Evolutionary conservation across 2,329 filamentous ascomycete species (phyloP), one percentile per base, ranked within the genome.

Genomic region (Ophiostoma sp.): DNA sequence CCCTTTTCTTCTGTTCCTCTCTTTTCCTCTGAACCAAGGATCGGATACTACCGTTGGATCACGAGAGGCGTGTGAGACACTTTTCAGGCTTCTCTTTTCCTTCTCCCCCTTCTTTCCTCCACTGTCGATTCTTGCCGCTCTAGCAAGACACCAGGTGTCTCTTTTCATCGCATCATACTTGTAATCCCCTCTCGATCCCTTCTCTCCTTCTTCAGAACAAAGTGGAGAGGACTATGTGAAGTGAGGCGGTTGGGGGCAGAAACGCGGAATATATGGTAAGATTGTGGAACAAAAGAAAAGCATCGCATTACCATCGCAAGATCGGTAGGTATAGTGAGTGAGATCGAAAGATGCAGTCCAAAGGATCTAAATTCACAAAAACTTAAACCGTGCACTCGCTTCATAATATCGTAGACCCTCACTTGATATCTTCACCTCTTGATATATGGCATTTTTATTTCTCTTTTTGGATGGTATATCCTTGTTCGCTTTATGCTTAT

Each of bases 401-500:
- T 66, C 36, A 22, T 17, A 11, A 11, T 19, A 8, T 6, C 6
- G 36, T 28, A 39, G 19, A 63, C 0, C 12, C 12, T 1, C 22
- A 25, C 17, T 63, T n/a, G 7, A 39, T 64, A 42, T 64, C 6
- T 4, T 28, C 36, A 25, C n/a, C 2, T 64, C 9, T 4, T 42
- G 1, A 42, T 42, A 5, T 19, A 3, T 59, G 28, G 28, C 11
- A 25, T 55, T 59, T n/a, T 33, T 9, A 59, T 33, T 33, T 28
- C 15, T 31, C 33, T 42, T 42, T 25, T 42, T n/a, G 15, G 55
- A 33, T n/a, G 22, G 61, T 36, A 66, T 28, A 45, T 66, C 36
- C 36, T 66, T 66, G 61, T 45, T 45, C 36, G 28, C 36, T 15
- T 28, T 66, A 66, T 66, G 61, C 61, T 45, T 45, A 45, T 64